Evolutionary conservation across 2,329 filamentous ascomycete species (phyloP).

Genomic region (Myriangium duriaei): DNA sequence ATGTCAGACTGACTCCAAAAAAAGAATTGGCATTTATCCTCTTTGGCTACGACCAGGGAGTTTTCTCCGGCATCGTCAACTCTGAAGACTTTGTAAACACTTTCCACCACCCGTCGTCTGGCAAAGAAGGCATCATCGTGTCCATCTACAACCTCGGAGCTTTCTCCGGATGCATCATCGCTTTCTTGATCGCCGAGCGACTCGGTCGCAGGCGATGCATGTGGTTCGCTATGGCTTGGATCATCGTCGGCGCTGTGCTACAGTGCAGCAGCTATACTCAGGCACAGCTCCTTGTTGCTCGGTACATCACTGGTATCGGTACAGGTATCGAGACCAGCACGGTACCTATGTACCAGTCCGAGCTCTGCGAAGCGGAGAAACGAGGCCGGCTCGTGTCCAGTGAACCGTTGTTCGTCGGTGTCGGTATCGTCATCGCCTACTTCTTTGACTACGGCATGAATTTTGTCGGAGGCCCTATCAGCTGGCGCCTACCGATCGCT

Average conservation of each 20-base stretch:
- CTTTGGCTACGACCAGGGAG: constrained; percentile 23
- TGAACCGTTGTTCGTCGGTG: constrained; percentile 24
- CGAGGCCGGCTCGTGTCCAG: constrained; percentile 23
- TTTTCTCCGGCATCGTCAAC: constrained; percentile 29
- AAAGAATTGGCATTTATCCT: constrained; percentile 22
- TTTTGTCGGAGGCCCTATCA: constrained; percentile 30
- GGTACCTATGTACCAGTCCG: constrained; percentile 30
- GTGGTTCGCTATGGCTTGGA: constrained; percentile 33
- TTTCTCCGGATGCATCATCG: constrained; percentile 23
- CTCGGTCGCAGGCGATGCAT: constrained; percentile 25
- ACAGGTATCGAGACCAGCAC: constrained; percentile 34
- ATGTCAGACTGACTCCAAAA: not conserved
- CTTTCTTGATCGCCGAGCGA: constrained; percentile 26
- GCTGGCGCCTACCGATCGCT: constrained; percentile 36
- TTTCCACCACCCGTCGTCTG: constrained; percentile 26
- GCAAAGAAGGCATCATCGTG: constrained; percentile 31
- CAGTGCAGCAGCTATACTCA: constrained; percentile 34
- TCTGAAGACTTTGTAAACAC: constrained; percentile 29
- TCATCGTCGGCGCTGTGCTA: constrained; percentile 32
- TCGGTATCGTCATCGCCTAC: constrained; percentile 23
- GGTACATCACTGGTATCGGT: constrained; percentile 37
- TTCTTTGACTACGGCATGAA: constrained; percentile 27
- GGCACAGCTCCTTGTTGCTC: constrained; percentile 34
- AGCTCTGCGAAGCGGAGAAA: constrained; percentile 22
- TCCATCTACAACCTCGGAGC: constrained; percentile 29